A percentile compares a stretch with the other conserved stretches of the same genome.
phyloP scores from a whole-genome alignment of 1,139 yeast species.

The Diutina catenulata region DNA sequence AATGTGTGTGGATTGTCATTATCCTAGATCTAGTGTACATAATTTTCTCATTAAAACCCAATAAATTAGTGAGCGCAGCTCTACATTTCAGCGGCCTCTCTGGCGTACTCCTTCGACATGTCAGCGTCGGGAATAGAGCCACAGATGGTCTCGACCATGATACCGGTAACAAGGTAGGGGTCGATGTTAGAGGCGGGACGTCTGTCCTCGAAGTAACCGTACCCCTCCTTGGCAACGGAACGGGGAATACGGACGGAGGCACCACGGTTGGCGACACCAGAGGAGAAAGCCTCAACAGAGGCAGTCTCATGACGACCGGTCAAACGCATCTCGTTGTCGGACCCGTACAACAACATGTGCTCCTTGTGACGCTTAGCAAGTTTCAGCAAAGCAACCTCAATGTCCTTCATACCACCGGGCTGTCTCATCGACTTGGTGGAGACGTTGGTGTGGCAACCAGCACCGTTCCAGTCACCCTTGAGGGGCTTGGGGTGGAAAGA shows the following conservation, averaged over 20 bases:
- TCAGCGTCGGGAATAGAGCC: slow-evolving; percentile 95
- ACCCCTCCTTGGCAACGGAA: slow-evolving; percentile 95
- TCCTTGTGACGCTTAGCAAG: slow-evolving; percentile 94
- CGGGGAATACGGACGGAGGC: slow-evolving; percentile 98
- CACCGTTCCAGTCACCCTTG: slow-evolving; percentile 99
- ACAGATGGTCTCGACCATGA: slow-evolving; percentile 92
- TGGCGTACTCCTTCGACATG: slow-evolving; percentile 79
- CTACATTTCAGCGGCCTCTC: slow-evolving; percentile 30
- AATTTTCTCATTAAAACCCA: too few species aligned
- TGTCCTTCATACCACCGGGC: slow-evolving; percentile 92
- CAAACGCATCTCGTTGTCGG: slow-evolving; percentile 88
- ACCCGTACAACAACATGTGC: slow-evolving; percentile 90
- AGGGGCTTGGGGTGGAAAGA: slow-evolving; percentile 99
- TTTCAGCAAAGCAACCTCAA: slow-evolving; percentile 87
- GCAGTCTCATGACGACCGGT: slow-evolving; percentile 99
- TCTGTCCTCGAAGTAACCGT: slow-evolving; percentile 98
- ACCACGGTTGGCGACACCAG: slow-evolving; percentile 99
- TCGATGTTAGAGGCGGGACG: slow-evolving; percentile 99
- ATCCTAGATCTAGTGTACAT: too few species aligned
- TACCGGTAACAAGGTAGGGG: slow-evolving; percentile 97
- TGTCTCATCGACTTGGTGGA: slow-evolving; percentile 85
- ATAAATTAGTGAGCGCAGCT: too few species aligned
- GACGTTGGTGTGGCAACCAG: slow-evolving; percentile 99
- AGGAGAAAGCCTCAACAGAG: slow-evolving; percentile 76
- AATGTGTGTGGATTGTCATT: too few species aligned